Evolutionary conservation across 495 filamentous ascomycete species (phyloP), one percentile per base, ranked within the genome.

Genomic region (Chaetomium fimeti): DNA sequence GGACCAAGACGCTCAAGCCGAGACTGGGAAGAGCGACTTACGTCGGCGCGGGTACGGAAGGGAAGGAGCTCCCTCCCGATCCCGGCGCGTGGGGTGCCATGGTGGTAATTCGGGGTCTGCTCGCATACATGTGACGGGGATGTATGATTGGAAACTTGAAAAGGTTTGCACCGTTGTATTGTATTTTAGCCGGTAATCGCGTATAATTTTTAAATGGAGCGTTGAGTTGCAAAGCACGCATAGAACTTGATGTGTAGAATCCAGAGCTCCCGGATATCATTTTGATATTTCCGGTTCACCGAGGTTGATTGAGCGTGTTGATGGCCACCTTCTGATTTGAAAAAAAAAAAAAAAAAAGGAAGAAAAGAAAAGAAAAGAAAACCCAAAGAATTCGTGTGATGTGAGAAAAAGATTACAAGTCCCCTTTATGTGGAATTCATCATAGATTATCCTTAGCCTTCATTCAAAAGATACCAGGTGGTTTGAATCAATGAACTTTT

Each of bases 61-160:
- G 77, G 62, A 75, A 75, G 62, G 78, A 81, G 32, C 61, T 82
- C 52, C 78, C 79, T 16, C 85, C 84, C 3, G 85, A 88, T 68
- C 85, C 85, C 9, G 85, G 85, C 42, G 85, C 85, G 11, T 87
- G 82, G 82, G 85, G 84, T 1, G 81, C 81, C 27, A 85, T 83
- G 77, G 82, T 86, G 6, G 84, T 78, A 61, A 80, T 88, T 61
- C 75, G 75, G 67, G 85, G 84, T 0, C 66, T 87, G 60, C 68
- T 70, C 60, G 67, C 53, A 18, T 68, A 63, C 5, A 45, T 61
- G 42, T 62, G 52, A 60, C n/a, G 16, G 43, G 43, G 15, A 47
- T 18, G n/a, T 47, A 47, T 18, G n/a, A 18, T 20, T 47, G 15
- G 43, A 12, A 47, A 47, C n/a, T n/a, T n/a, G 43, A 47, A 45